Evolutionary conservation across 805 yeast species (phyloP).

Genomic region (Sugiyamaella qingdaonensis): DNA sequence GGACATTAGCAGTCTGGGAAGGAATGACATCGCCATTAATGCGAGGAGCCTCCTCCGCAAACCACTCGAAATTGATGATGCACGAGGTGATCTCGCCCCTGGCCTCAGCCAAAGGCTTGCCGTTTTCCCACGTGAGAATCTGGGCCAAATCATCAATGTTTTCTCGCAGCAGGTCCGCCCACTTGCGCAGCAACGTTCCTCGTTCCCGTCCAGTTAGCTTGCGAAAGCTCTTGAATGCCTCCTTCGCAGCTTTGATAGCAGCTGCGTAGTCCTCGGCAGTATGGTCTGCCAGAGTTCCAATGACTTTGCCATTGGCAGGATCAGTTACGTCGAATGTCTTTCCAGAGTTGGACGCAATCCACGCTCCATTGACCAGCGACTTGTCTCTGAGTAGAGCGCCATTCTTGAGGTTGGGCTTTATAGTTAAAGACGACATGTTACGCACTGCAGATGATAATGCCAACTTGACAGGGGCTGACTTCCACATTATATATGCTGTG

Average conservation of each 20-base stretch:
- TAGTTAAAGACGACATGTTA: slow-evolving; percentile 4
- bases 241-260: slow-evolving; percentile 54
- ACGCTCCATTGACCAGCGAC: slow-evolving; percentile 59
- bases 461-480: background rate
- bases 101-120: slow-evolving; percentile 70
- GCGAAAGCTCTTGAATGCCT: slow-evolving; percentile 51
- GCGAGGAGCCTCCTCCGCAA: slow-evolving; percentile 69
- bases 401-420: slow-evolving; percentile 15
- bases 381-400: slow-evolving; percentile 23
- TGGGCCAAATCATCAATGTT: slow-evolving; percentile 63
- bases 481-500: background rate
- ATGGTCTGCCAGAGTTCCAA: slow-evolving; percentile 55
- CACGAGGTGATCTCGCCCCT: slow-evolving; percentile 62
- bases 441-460: background rate
- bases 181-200: slow-evolving; percentile 46
- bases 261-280: slow-evolving; percentile 44
- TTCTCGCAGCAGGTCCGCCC: slow-evolving; percentile 51
- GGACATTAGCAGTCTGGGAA: slow-evolving; percentile 43
- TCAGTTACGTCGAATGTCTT: slow-evolving; percentile 61
- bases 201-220: slow-evolving; percentile 55
- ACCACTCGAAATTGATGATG: slow-evolving; percentile 85
- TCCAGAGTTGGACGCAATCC: slow-evolving; percentile 48
- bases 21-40: slow-evolving; percentile 61
- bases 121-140: slow-evolving; percentile 65
- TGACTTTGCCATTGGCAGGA: slow-evolving; percentile 60